Percentiles rank a stretch among this genome's conserved stretches.
These are phyloP conservation scores for Cenchrus fungigraminus DNA, from an alignment of 176 grass and related monocot genomes.

Conservation along the genomic window DNA sequence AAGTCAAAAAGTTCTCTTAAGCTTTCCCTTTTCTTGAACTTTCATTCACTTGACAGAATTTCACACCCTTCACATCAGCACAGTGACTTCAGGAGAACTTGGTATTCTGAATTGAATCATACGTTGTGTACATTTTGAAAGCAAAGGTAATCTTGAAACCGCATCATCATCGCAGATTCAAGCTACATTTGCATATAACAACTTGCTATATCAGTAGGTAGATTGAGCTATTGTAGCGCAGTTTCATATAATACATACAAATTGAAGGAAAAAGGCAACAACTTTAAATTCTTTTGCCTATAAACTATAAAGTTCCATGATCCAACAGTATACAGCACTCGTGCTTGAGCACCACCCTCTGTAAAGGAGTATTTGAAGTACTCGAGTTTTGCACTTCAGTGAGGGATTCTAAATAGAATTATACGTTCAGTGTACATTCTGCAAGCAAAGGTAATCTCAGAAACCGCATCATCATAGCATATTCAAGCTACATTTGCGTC, in stretches of 20 bases:
- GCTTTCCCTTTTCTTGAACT: background rate
- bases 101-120: background rate
- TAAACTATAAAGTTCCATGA: background rate
- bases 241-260: background rate
- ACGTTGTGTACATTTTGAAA: background rate
- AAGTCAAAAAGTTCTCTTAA: background rate
- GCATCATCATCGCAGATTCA: background rate
- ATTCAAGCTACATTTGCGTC: too few relatives aligned
- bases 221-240: slow-evolving; percentile 1
- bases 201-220: background rate
- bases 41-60: slow-evolving; percentile 21
- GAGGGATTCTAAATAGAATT: background rate
- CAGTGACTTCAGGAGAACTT: background rate
- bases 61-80: background rate
- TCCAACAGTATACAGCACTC: background rate
- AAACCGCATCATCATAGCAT: background rate
- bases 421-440: background rate
- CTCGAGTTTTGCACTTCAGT: too few relatives aligned
- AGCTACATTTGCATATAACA: slow-evolving; percentile 8
- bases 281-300: background rate
- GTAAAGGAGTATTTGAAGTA: background rate
- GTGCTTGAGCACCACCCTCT: background rate
- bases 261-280: too few relatives aligned
- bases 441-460: background rate
- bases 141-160: background rate